These are phyloP conservation scores for Posidonia australis DNA, from an alignment of 106 monocot species.

Conservation along the genomic window DNA sequence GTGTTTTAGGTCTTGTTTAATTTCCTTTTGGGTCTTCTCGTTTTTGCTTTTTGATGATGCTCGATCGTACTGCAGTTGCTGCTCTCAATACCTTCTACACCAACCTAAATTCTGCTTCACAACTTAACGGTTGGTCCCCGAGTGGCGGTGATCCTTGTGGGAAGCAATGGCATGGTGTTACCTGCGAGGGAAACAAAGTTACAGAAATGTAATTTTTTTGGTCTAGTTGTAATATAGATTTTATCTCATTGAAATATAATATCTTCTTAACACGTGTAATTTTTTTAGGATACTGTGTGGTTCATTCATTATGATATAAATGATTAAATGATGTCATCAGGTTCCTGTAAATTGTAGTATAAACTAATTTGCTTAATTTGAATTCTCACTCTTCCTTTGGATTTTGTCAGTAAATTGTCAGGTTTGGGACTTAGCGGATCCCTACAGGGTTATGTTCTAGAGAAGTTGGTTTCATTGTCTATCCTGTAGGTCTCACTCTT, in stretches of 20 bases:
- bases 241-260: background rate
- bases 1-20: too few species aligned
- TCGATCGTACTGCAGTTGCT: constrained; percentile 10
- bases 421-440: background rate
- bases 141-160: constrained; percentile 36
- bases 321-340: background rate
- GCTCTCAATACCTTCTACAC: constrained; percentile 19
- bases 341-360: background rate
- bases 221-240: background rate
- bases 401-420: background rate
- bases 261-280: background rate
- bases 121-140: constrained; percentile 23
- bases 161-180: constrained; percentile 27
- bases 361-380: background rate
- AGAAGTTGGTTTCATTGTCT: background rate
- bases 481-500: background rate
- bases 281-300: background rate
- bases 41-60: background rate
- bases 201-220: constrained; percentile 17
- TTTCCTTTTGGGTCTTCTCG: too few species aligned
- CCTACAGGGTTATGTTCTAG: background rate
- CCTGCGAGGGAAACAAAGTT: constrained; percentile 23
- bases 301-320: background rate
- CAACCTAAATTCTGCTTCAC: constrained; percentile 22
- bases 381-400: background rate